Evolutionary conservation across 2,329 filamentous ascomycete genomes (phyloP).

Genomic region (Aspergillus vadensis): DNA sequence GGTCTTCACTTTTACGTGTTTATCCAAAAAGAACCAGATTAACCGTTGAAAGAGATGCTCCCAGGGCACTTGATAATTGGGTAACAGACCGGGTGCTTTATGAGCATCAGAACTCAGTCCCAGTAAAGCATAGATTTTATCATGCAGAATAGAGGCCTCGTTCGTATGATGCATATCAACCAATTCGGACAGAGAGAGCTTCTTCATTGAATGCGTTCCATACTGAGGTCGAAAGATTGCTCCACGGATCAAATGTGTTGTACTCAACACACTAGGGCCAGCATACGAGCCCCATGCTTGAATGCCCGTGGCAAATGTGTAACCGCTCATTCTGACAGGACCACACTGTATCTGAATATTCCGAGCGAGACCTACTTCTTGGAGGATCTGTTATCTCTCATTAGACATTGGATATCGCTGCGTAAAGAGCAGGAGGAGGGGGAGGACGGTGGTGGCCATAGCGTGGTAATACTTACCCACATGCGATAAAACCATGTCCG

Average conservation of each 20-base stretch:
- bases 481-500: background rate
- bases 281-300: background rate
- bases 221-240: background rate
- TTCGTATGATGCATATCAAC: background rate
- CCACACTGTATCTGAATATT: background rate
- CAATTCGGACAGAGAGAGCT: background rate
- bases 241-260: background rate
- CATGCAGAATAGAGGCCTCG: background rate
- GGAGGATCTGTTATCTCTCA: background rate
- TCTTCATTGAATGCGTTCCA: background rate
- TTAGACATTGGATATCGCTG: background rate
- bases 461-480: background rate
- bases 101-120: background rate
- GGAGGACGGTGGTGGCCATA: too few relatives aligned
- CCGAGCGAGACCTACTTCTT: background rate
- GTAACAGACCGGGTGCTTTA: background rate
- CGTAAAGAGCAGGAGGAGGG: too few relatives aligned
- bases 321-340: background rate
- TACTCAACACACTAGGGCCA: background rate
- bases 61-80: constrained; percentile 4
- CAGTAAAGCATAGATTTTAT: background rate
- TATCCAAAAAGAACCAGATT: background rate
- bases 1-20: background rate
- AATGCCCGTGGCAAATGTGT: background rate
- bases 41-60: background rate